Base-by-base conservation (phyloP, 257 asterid species). In the Osmanthus fragrans region DNA sequence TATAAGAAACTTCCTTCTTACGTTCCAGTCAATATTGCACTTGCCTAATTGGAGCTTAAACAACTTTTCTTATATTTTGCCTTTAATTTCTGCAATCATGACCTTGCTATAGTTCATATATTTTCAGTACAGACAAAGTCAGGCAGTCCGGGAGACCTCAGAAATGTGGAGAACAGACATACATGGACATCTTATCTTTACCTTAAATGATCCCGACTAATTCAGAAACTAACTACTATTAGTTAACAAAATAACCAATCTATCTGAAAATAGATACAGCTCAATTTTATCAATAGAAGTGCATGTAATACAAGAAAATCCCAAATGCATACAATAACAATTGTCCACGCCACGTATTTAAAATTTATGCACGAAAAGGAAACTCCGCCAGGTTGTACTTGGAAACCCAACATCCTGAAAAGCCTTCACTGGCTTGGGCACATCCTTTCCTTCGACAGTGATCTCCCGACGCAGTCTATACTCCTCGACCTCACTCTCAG, bases 391-490 rank as follows among this genome's bases (percentile, higher is more conserved):
- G 12, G 11, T 7, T 9, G 45, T 39, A 39, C 45, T 12, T 39
- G 45, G 45, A 39, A 39, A 39, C 12, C 45, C 45, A 39, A 39
- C 45, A 39, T 39, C 45, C 45, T 39, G 11, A 39, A 39, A 39
- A 39, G 45, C 12, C 45, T 9, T 39, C 45, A 39, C 11, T 5
- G 45, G 45, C 45, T 90, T 92, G 18, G 98, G 99, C 65, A 96
- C 95, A 65, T 93, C 97, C 75, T 90, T 92, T 23, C 99, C 99
- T 37, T 96, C 98, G 5, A 96, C 88, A 23, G 99, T 92, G 32
- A 96, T 93, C 89, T 96, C 99, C 82, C 97, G 89, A 10, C 90
- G 88, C 86, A 40, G 87, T 82, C 99, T 82, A 76, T 92, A 96
- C 76, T 90, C 99, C 68, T 87, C 96, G 71, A 90, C 97, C 70